phyloP scores from a whole-genome alignment of 2,329 filamentous ascomycete species.

The Fusarium haematococcum region DNA sequence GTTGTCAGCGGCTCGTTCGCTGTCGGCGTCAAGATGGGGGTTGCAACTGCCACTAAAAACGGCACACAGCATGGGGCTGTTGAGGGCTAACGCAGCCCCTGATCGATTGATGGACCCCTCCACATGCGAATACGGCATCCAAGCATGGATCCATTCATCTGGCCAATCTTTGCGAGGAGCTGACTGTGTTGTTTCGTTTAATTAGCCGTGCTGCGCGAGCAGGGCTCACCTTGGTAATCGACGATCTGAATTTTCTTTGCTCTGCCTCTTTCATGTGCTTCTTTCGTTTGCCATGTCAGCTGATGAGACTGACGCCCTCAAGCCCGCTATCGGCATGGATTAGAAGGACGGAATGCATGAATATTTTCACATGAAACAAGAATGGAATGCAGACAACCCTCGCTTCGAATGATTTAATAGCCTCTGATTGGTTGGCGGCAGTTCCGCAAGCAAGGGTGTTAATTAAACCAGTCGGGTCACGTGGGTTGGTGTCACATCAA shows the following conservation, averaged over 20 bases:
- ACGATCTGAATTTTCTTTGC: constrained; percentile 23
- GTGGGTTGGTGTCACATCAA: constrained; percentile 40
- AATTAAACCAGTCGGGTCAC: constrained; percentile 23
- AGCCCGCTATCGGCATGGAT: not conserved
- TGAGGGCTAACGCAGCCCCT: constrained; percentile 27
- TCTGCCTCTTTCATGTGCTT: not conserved
- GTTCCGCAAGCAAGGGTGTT: not conserved
- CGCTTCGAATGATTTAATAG: not conserved
- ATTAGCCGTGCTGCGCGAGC: constrained; percentile 26
- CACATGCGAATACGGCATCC: constrained; percentile 13
- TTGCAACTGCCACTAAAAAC: constrained; percentile 41
- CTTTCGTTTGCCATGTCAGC: not conserved
- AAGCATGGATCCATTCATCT: not conserved
- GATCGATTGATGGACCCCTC: constrained; percentile 9
- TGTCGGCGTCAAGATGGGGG: constrained; percentile 38
- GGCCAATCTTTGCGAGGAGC: constrained; percentile 24
- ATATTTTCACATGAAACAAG: not conserved
- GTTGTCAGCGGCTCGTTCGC: constrained; percentile 18
- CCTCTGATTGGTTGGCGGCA: constrained; percentile 2
- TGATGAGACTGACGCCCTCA: not conserved
- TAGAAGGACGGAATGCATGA: not conserved
- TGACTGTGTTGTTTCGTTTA: constrained; percentile 37
- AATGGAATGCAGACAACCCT: constrained; percentile 5
- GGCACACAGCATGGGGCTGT: constrained; percentile 19
- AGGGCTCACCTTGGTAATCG: constrained; percentile 30